These are phyloP conservation scores for Austroboletus eburneus DNA, from an alignment of 768 basidiomycete species.

Conservation along the genomic window DNA sequence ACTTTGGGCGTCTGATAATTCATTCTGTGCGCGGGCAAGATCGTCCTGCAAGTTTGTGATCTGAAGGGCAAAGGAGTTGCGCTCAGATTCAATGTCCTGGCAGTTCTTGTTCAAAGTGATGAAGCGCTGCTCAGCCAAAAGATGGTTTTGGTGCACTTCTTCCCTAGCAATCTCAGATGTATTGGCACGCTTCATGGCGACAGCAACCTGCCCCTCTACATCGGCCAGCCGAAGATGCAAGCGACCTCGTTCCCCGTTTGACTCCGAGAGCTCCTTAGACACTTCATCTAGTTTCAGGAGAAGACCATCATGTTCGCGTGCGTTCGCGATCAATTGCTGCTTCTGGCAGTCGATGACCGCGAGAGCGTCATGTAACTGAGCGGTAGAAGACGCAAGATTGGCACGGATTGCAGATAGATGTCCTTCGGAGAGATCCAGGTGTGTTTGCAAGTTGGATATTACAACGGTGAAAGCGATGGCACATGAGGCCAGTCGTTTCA, in stretches of 20 bases:
- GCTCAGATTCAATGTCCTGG: slow-evolving; percentile 59
- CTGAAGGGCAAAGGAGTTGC: slow-evolving; percentile 62
- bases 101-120: slow-evolving; percentile 42
- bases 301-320: slow-evolving; percentile 22
- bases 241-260: slow-evolving; percentile 18
- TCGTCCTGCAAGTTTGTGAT: slow-evolving; percentile 61
- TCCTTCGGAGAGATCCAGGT: slow-evolving; percentile 20
- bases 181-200: slow-evolving; percentile 32
- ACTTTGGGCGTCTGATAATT: slow-evolving; percentile 51
- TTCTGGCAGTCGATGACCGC: slow-evolving; percentile 19
- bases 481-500: slow-evolving; percentile 32
- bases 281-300: slow-evolving; percentile 33
- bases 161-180: slow-evolving; percentile 33
- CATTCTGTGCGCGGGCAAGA: slow-evolving; percentile 47
- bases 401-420: slow-evolving; percentile 7
- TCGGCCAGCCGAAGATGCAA: slow-evolving; percentile 31
- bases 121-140: slow-evolving; percentile 39
- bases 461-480: slow-evolving; percentile 36
- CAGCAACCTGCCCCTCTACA: slow-evolving; percentile 32
- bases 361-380: slow-evolving; percentile 13
- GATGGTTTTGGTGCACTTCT: slow-evolving; percentile 30
- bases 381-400: slow-evolving; percentile 14
- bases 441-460: slow-evolving; percentile 36
- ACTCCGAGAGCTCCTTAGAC: slow-evolving; percentile 34
- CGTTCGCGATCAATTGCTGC: slow-evolving; percentile 10